Evolutionary conservation across 1,284 basidiomycete genomes (phyloP).

Genomic region (Austroboletus niveus): DNA sequence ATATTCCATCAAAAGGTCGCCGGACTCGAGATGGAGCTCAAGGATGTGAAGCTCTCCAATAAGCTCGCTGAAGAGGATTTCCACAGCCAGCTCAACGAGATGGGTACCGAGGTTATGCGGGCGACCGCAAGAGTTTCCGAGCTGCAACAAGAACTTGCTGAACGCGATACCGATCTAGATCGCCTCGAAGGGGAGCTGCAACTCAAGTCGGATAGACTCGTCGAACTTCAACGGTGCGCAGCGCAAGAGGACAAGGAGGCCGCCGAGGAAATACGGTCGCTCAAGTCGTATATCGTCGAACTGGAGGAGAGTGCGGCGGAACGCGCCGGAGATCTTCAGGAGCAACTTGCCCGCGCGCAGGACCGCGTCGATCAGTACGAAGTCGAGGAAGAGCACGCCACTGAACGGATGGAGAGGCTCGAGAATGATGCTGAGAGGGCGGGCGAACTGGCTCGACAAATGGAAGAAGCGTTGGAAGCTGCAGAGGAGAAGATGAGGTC

Average conservation of each 20-base stretch:
- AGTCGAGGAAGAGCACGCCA: slow-evolving; percentile 45
- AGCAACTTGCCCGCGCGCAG: slow-evolving; percentile 45
- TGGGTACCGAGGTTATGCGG: slow-evolving; percentile 29
- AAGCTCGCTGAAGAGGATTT: slow-evolving; percentile 33
- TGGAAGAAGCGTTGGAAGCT: slow-evolving; percentile 71
- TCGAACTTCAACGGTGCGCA: slow-evolving; percentile 33
- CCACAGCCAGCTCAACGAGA: slow-evolving; percentile 29
- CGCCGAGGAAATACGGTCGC: slow-evolving; percentile 39
- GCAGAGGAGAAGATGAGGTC: slow-evolving; percentile 62
- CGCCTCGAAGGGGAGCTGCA: slow-evolving; percentile 35
- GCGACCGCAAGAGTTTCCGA: slow-evolving; percentile 31
- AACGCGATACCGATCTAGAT: slow-evolving; percentile 20
- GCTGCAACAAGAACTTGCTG: slow-evolving; percentile 35
- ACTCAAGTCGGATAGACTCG: slow-evolving; percentile 38
- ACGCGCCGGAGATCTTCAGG: slow-evolving; percentile 52
- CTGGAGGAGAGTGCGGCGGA: slow-evolving; percentile 52
- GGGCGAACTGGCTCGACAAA: slow-evolving; percentile 54
- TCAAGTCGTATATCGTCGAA: slow-evolving; percentile 51
- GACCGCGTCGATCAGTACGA: slow-evolving; percentile 46
- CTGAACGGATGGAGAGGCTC: slow-evolving; percentile 48
- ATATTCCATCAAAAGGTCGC: slow-evolving; percentile 48
- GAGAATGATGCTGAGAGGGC: slow-evolving; percentile 52
- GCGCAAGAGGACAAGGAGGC: slow-evolving; percentile 39
- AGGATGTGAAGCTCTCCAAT: slow-evolving; percentile 46
- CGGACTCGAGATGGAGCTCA: slow-evolving; percentile 51